Percentiles rank a stretch among this genome's conserved stretches.
Evolutionary conservation across 139 green algal genomes (phyloP).

Genomic region (Chlamydomonas incerta): DNA sequence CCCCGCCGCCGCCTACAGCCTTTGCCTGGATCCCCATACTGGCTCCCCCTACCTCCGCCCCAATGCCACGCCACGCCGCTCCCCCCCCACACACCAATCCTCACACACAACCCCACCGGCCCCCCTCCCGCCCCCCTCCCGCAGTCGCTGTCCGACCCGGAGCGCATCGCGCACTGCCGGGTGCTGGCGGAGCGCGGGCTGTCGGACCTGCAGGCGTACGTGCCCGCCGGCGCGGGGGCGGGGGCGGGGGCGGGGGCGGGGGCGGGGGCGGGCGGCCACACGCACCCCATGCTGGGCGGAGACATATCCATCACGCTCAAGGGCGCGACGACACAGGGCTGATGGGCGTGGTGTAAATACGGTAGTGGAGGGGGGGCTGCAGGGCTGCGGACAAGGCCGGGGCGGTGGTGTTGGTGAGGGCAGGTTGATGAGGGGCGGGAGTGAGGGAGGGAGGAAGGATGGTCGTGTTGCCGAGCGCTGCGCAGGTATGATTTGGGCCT

Average conservation of each 20-base stretch:
- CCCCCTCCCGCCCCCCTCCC: not conserved
- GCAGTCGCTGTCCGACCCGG: conserved; percentile 58
- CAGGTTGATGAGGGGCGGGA: no score
- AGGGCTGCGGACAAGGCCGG: not conserved
- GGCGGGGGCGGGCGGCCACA: no score
- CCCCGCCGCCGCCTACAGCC: no score
- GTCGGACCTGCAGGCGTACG: conserved; percentile 44
- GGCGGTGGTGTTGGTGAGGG: no score
- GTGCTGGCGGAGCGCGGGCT: conserved; percentile 49
- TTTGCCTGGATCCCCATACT: not conserved
- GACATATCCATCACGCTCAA: conserved; percentile 47
- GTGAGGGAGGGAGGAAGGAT: no score
- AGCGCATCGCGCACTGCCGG: conserved; percentile 46
- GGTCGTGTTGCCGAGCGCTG: no score
- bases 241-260: no score
- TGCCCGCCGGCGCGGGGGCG: not conserved
- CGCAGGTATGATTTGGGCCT: no score
- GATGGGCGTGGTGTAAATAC: not conserved
- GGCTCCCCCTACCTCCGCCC: no score
- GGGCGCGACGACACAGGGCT: conserved; percentile 27
- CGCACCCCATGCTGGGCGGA: not conserved
- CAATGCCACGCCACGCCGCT: not conserved
- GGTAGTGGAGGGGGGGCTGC: no score
- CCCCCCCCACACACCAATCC: not conserved
- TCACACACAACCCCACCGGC: not conserved